Base-by-base conservation (phyloP, 2,329 filamentous ascomycete genomes). In the Ophiocordyceps camponoti-leonardi region DNA sequence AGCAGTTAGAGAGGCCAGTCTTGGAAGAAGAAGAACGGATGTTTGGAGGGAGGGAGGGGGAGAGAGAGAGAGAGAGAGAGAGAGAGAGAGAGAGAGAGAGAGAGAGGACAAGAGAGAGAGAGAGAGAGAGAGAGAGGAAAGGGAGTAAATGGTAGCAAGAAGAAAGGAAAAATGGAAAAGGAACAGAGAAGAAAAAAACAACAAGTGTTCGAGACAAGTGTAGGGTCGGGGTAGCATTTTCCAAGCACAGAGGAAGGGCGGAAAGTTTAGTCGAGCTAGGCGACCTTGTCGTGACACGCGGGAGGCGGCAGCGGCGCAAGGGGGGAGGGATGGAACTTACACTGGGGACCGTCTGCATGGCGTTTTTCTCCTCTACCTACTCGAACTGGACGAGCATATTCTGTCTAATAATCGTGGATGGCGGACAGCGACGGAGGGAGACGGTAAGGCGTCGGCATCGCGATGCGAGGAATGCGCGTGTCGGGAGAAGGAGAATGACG, bases 261-360 rank as follows among this genome's bases (percentile, higher is more conserved):
- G 41, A 26, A 42, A 42, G 52, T 52, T 43, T 50, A 53, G 47
- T 56, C 48, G 45, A 33, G 31, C 46, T 47, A 45, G 46, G 33
- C 41, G 42, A 39, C 37, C 16, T 43, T 30, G 42, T 39, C 44
- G 31, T 44, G 44, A 46, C 46, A 43, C 41, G 39, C 42, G 28
- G 33, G 43, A 22, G 40, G 43, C 18, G 41, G 43, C 23, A 20
- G 22, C 43, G 43, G 20, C 22, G 42, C 39, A 43, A 37, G 45
- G 47, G n/a, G n/a, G n/a, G n/a, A n/a, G 45, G 30, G 43, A 46
- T 26, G 39, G 41, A 58, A 67, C 66, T 63, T 62, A 68, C 66
- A 60, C 63, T 68, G 55, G 70, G 69, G 63, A 73, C 66, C 53
- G 69, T 65, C 67, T 73, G 70, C 70, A 73, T 73, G 56, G 35